Conservation (phyloP, 192 early-diverging fungal species). For the Cetraspora pellucida region DNA sequence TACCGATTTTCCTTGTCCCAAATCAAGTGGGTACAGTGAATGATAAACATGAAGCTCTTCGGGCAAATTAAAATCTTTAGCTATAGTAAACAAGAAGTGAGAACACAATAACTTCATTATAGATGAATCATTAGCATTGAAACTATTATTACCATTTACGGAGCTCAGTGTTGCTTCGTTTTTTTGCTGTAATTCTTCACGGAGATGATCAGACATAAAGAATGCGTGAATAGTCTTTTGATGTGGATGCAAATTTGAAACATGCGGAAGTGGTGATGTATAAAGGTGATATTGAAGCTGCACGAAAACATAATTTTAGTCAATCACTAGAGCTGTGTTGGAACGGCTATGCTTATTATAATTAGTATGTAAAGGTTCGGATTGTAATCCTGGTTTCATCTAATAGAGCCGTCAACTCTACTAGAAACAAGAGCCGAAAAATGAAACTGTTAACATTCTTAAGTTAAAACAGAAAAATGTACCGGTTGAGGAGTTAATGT, state of each 20-base stretch:
- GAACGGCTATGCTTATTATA: no score
- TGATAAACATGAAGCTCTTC: constrained; percentile 90
- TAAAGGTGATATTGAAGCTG: constrained; percentile 86
- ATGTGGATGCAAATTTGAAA: constrained; percentile 70
- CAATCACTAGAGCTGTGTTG: no score
- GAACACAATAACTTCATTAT: not conserved
- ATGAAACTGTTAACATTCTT: no score
- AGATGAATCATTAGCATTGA: not conserved
- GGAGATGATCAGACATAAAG: constrained; percentile 81
- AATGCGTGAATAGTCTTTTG: constrained; percentile 81
- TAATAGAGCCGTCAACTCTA: no score
- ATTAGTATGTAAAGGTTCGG: no score
- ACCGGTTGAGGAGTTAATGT: constrained; percentile 23
- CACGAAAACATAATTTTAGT: not conserved
- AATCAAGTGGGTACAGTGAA: constrained; percentile 71
- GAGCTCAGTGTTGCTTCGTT: constrained; percentile 62
- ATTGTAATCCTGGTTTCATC: no score
- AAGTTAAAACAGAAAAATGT: not conserved
- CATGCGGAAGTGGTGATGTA: constrained; percentile 66
- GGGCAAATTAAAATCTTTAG: constrained; percentile 65
- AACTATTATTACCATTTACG: constrained; percentile 34
- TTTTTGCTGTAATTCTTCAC: constrained; percentile 75
- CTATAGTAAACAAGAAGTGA: constrained; percentile 36
- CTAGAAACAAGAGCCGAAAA: no score
- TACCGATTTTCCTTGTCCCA: constrained; percentile 52